Evolutionary conservation across 441 rosid species (phyloP).

Genomic region (Capsella rubella): DNA sequence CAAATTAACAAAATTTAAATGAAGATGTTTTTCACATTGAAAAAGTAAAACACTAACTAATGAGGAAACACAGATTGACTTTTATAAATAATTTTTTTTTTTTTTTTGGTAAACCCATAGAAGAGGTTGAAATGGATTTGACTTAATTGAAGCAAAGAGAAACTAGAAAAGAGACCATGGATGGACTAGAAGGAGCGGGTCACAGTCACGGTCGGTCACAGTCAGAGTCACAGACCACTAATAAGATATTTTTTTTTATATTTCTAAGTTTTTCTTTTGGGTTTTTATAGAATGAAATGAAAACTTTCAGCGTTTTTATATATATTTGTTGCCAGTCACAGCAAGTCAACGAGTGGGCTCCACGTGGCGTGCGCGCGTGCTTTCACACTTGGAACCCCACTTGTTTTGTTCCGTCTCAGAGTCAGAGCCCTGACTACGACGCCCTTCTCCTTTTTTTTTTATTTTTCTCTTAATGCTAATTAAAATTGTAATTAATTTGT

Average conservation of each 20-base stretch:
- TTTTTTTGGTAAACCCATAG: no score
- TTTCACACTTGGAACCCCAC: constrained; percentile 56
- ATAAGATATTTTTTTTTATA: constrained; percentile 6
- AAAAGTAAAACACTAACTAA: constrained; percentile 12
- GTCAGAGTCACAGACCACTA: constrained; percentile 44
- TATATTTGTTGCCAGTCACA: constrained; percentile 33
- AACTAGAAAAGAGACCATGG: neutral
- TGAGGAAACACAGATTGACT: constrained; percentile 31
- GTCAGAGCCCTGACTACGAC: constrained; percentile 83
- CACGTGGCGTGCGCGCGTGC: constrained; percentile 96
- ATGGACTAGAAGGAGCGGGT: constrained; percentile 34
- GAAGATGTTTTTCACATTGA: neutral
- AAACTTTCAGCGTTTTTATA: constrained; percentile 42
- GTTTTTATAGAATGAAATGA: constrained; percentile 23
- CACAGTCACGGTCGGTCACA: constrained; percentile 47
- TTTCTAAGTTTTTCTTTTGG: neutral
- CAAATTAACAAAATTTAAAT: neutral
- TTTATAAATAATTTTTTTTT: neutral
- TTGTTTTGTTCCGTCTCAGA: constrained; percentile 48
- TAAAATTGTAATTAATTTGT: neutral
- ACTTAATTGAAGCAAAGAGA: constrained; percentile 21
- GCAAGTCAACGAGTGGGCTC: constrained; percentile 74
- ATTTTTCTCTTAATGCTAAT: neutral
- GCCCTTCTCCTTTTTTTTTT: constrained; percentile 12
- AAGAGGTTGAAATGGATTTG: constrained; percentile 32